Conservation (phyloP, 805 yeast genomes). For the Saccharomycopsis selenospora region DNA sequence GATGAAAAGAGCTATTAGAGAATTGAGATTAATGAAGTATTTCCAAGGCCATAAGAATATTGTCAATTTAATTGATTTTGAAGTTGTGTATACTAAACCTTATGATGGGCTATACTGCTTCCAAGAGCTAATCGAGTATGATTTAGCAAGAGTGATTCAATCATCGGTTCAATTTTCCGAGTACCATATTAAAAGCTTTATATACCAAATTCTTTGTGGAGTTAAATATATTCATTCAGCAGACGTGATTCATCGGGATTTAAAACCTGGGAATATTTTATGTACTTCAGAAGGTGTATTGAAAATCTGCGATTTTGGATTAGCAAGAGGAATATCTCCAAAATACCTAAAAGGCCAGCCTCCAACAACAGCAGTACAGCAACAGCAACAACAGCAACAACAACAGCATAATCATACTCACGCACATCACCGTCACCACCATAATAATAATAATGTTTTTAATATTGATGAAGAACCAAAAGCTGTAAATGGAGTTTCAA, state of each 20-base stretch:
- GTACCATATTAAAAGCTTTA: constrained; percentile 66
- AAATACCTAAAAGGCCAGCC: constrained; percentile 23
- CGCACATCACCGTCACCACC: too few species aligned
- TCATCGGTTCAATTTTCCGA: constrained; percentile 74
- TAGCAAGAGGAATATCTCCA: constrained; percentile 67
- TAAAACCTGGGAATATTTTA: constrained; percentile 85
- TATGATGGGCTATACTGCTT: constrained; percentile 85
- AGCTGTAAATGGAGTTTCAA: too few species aligned
- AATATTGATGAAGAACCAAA: constrained; percentile 29
- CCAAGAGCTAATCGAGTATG: constrained; percentile 80
- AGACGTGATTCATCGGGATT: constrained; percentile 84
- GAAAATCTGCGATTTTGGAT: constrained; percentile 90
- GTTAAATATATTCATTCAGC: constrained; percentile 86
- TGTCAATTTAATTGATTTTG: constrained; percentile 65
- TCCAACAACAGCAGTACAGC: neutral
- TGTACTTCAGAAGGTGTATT: constrained; percentile 66
- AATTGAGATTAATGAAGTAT: constrained; percentile 69
- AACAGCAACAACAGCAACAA: constrained; percentile 1
- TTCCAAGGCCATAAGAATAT: constrained; percentile 85
- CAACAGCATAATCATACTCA: too few species aligned
- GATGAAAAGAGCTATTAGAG: constrained; percentile 75
- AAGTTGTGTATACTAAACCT: constrained; percentile 55
- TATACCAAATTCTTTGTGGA: constrained; percentile 81
- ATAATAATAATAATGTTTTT: too few species aligned
- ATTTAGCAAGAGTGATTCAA: constrained; percentile 73